These are phyloP conservation scores for Nemania abortiva DNA, from an alignment of 2,329 filamentous ascomycete species.

Conservation along the genomic window DNA sequence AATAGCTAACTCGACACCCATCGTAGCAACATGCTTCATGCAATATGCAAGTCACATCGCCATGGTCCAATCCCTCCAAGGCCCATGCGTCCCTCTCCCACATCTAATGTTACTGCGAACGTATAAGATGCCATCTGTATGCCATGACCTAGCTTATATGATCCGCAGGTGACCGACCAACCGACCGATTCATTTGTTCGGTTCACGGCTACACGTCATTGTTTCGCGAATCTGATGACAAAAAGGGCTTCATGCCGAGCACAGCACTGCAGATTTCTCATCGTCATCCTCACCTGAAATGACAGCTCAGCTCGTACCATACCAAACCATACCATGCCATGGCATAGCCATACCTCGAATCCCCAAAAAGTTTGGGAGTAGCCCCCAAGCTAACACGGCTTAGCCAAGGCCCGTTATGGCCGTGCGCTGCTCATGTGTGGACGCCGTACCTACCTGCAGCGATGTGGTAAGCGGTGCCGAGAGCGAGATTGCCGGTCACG, in stretches of 20 bases:
- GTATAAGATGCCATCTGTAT: constrained; percentile 17
- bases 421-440: constrained; percentile 33
- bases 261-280: neutral
- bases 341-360: constrained; percentile 1
- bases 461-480: neutral
- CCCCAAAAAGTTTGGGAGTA: neutral
- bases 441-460: constrained; percentile 6
- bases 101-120: constrained; percentile 6
- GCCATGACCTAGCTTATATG: constrained; percentile 15
- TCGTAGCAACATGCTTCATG: constrained; percentile 15
- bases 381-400: constrained; percentile 24
- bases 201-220: constrained; percentile 21
- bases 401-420: constrained; percentile 34
- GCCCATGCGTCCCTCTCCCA: constrained; percentile 14
- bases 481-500: constrained; percentile 1
- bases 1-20: constrained; percentile 7
- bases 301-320: constrained; percentile 1
- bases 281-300: constrained; percentile 2
- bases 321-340: neutral
- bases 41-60: constrained; percentile 16
- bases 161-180: constrained; percentile 23
- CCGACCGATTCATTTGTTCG: neutral
- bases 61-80: constrained; percentile 4
- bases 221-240: constrained; percentile 21
- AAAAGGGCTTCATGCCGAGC: neutral